A percentile compares a stretch with the other conserved stretches of the same genome.
Conservation (phyloP, 2,329 filamentous ascomycete species). For the Neurospora sp. region DNA sequence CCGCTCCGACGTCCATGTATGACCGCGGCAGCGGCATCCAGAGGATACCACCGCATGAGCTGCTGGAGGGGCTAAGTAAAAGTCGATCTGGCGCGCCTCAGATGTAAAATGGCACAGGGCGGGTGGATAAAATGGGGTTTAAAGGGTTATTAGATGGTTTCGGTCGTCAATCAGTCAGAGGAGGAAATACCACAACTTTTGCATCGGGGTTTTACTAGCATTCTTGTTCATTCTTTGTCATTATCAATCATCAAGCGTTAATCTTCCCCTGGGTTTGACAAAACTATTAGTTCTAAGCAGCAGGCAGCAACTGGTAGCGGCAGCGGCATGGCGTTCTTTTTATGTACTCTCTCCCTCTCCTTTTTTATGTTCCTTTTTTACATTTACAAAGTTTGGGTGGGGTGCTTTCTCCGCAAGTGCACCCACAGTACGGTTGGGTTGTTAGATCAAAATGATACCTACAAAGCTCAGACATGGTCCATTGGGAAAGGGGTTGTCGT, state of each 20-base stretch:
- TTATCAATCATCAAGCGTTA: neutral
- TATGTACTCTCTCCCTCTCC: neutral
- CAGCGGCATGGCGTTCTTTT: neutral
- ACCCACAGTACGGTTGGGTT: neutral
- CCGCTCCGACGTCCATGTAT: conserved; percentile 60
- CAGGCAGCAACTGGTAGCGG: neutral
- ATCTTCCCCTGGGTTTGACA: neutral
- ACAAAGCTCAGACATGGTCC: neutral
- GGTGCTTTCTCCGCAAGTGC: neutral
- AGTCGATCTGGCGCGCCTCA: conserved; percentile 39
- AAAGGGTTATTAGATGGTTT: conserved; percentile 2
- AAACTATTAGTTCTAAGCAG: neutral
- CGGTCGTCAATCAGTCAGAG: neutral
- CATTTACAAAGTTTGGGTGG: neutral
- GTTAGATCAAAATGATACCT: neutral
- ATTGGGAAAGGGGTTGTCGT: neutral
- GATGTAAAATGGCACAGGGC: conserved; percentile 28
- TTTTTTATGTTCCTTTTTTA: neutral
- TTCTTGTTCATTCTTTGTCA: neutral
- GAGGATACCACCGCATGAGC: conserved; percentile 51
- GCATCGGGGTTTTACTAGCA: neutral
- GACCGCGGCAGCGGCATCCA: conserved; percentile 50
- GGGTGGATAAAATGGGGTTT: neutral
- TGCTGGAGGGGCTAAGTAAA: conserved; percentile 44
- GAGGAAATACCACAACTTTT: neutral